Conservation (phyloP, 192 early-diverging fungal species). For the Backusella macrospora region DNA sequence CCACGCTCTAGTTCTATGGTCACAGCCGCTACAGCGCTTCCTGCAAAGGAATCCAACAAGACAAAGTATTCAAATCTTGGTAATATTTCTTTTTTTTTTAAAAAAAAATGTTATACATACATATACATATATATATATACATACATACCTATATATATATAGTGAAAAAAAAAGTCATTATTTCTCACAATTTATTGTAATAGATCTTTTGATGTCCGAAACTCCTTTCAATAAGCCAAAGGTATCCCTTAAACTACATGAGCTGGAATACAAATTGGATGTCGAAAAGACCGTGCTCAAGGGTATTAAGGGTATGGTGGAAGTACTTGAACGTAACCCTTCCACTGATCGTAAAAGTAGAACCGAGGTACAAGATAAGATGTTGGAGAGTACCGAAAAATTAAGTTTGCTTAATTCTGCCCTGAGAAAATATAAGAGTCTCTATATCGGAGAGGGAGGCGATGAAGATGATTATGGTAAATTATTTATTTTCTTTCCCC, state of each 20-base stretch:
- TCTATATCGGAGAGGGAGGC: conserved; percentile 76
- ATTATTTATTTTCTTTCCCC: too few species aligned
- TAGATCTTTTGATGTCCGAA: conserved; percentile 69
- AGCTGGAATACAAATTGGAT: conserved; percentile 87
- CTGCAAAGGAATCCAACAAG: conserved; percentile 7
- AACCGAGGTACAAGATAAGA: conserved; percentile 51
- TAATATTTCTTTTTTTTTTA: conserved; percentile 19
- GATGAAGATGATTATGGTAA: conserved; percentile 74
- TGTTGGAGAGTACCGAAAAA: conserved; percentile 63
- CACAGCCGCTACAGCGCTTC: not conserved
- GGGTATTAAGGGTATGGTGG: conserved; percentile 68
- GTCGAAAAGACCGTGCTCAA: conserved; percentile 90
- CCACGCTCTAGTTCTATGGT: conserved; percentile 28
- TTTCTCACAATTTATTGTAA: conserved; percentile 37
- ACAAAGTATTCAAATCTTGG: conserved; percentile 34
- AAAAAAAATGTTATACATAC: not conserved
- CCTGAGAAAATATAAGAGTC: conserved; percentile 82
- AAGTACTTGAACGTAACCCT: conserved; percentile 52
- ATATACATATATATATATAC: not conserved
- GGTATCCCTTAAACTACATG: conserved; percentile 79
- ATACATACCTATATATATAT: not conserved
- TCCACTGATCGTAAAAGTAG: conserved; percentile 55
- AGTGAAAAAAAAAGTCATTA: conserved; percentile 32
- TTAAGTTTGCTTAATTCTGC: conserved; percentile 70
- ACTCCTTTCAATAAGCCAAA: conserved; percentile 68